Evolutionary conservation across 208 protist genomes (phyloP).

Genomic region (Wallacemonas collosoma): DNA sequence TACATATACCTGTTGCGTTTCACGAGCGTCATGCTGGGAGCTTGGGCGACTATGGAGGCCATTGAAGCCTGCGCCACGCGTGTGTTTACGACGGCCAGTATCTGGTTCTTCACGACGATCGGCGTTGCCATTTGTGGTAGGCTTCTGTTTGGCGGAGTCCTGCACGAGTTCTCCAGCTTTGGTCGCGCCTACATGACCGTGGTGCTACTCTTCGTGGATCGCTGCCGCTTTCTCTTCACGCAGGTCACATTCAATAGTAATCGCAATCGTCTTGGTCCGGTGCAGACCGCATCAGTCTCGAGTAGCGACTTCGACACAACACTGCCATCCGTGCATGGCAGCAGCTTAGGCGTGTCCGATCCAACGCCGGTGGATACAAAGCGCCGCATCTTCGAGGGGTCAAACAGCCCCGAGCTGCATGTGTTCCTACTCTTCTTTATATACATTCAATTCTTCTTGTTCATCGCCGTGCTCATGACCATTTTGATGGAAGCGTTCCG

Average conservation of each 20-base stretch:
- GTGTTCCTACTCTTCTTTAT: slow-evolving; percentile 24
- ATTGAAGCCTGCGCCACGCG: slow-evolving; percentile 9
- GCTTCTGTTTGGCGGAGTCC: slow-evolving; percentile 13
- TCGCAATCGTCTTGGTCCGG: background rate
- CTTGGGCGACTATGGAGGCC: slow-evolving; percentile 19
- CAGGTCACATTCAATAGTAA: slow-evolving; percentile 6
- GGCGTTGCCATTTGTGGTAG: slow-evolving; percentile 14
- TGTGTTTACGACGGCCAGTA: background rate
- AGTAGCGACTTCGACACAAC: slow-evolving; percentile 23
- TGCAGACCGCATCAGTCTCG: background rate
- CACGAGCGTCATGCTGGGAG: slow-evolving; percentile 1
- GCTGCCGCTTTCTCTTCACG: slow-evolving; percentile 21
- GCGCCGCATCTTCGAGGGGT: slow-evolving; percentile 9
- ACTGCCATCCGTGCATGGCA: slow-evolving; percentile 20
- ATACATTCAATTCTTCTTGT: slow-evolving; percentile 19
- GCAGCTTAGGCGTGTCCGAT: slow-evolving; percentile 6
- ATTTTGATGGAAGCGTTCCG: slow-evolving; percentile 24
- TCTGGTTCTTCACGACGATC: slow-evolving; percentile 23
- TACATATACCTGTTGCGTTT: slow-evolving; percentile 22
- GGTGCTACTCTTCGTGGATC: slow-evolving; percentile 23
- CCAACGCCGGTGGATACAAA: slow-evolving; percentile 8
- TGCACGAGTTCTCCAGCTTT: slow-evolving; percentile 23
- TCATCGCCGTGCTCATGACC: slow-evolving; percentile 20
- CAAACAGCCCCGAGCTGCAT: slow-evolving; percentile 12
- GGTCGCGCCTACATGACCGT: slow-evolving; percentile 20